phyloP scores from a whole-genome alignment of 306 rosid species.

The Inga leiocalycina region DNA sequence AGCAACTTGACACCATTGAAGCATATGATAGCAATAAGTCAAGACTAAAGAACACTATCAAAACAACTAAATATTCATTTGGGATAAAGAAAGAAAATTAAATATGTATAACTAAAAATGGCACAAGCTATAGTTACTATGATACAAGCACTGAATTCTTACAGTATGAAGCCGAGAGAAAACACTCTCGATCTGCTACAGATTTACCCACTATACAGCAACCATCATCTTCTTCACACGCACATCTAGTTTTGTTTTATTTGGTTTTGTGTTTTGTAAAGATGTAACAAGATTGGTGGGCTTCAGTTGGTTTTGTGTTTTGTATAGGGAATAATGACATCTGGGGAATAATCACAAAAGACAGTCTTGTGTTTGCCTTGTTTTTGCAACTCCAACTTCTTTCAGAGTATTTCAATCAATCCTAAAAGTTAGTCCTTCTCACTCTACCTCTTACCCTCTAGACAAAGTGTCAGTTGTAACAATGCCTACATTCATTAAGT shows the following conservation, averaged over 20 bases:
- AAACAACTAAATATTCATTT: constrained; percentile 28
- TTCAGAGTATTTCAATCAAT: too few species aligned
- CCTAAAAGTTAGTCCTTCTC: too few species aligned
- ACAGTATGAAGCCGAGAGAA: constrained; percentile 47
- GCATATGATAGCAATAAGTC: constrained; percentile 21
- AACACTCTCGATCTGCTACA: constrained; percentile 36
- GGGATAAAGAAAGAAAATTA: not conserved
- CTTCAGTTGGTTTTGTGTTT: too few species aligned
- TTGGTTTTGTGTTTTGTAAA: too few species aligned
- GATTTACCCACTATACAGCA: constrained; percentile 57
- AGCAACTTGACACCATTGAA: not conserved
- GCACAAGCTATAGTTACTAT: constrained; percentile 27
- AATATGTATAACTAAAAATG: constrained; percentile 7
- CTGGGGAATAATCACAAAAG: too few species aligned
- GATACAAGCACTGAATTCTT: constrained; percentile 38
- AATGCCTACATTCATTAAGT: too few species aligned
- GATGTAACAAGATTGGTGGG: too few species aligned
- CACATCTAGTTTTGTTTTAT: not conserved
- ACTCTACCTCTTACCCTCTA: too few species aligned
- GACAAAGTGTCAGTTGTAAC: too few species aligned
- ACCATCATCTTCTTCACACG: constrained; percentile 41
- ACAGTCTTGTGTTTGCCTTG: too few species aligned
- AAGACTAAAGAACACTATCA: constrained; percentile 2
- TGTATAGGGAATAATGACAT: too few species aligned
- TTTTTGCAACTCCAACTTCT: too few species aligned